Evolutionary conservation across 768 basidiomycete species (phyloP), one percentile per base, ranked within the genome.

Genomic region (Auricularia cornea): DNA sequence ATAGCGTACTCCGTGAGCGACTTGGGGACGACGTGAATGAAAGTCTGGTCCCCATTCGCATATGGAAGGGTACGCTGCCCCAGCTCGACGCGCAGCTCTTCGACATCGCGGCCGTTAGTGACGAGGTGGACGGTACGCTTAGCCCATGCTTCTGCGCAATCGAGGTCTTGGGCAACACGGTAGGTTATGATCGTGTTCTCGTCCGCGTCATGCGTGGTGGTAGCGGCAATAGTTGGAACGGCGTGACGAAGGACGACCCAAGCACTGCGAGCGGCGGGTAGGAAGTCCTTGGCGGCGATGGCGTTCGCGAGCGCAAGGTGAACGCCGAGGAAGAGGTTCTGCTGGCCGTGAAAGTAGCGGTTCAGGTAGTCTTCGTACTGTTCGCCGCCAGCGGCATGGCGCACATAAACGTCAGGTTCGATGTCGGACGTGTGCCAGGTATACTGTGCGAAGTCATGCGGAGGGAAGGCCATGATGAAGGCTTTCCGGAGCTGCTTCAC

Each of bases 291-390:
- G 3, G 60, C 26, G 20, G 67, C 40, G 3, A 61, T 29, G 12
- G 65, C 63, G 4, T 31, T 18, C 16, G 51, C 32, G 28, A 70
- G 31, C 16, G 67, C 66, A 28, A 68, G 59, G 23, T 68, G 31
- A 12, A 67, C 56, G 16, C 60, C 70, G 29, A 71, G 60, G 63
- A 69, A 70, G 3, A 72, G 59, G 59, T 65, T 70, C 61, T 69
- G 70, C 40, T 70, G 63, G 60, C 72, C 72, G 29, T 70, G 57
- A 33, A 62, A 64, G 56, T 60, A 68, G 14, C 71, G 62, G 62
- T 68, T 67, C 10, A 40, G 63, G 5, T 67, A 29, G 40, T 71
- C 71, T 48, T 71, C 63, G 20, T 61, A 60, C 14, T 65, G 54
- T 62, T 72, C 71, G 12, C 66, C 66, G 11, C 70, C 70, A 3